phyloP scores from a whole-genome alignment of 164 flowering plant species.

The Saururus chinensis region DNA sequence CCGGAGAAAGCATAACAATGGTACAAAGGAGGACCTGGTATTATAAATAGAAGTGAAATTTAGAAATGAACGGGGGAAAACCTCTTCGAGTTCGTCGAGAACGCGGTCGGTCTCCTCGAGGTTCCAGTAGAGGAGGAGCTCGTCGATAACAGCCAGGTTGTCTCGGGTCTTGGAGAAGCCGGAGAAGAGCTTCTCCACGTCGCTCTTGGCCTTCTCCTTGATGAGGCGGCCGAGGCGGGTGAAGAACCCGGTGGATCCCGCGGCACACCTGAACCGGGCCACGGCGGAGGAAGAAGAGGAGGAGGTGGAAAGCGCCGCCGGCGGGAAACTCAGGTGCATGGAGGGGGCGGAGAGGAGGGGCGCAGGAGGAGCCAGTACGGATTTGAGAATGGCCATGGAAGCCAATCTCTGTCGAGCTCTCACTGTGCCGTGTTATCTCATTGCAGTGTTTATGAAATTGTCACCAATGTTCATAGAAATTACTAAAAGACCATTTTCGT shows the following conservation, averaged over 20 bases:
- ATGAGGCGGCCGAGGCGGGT: slow-evolving; percentile 69
- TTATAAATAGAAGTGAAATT: background rate
- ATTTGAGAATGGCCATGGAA: background rate
- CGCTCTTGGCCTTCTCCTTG: slow-evolving; percentile 90
- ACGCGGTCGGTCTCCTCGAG: slow-evolving; percentile 88
- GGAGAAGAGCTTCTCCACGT: slow-evolving; percentile 78
- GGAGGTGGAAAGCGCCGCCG: background rate
- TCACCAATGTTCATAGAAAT: too few species aligned
- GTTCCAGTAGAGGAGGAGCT: slow-evolving; percentile 87
- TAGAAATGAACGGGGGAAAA: slow-evolving; percentile 6
- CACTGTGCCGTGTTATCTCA: too few species aligned
- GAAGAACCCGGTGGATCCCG: slow-evolving; percentile 84
- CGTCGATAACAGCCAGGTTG: slow-evolving; percentile 88
- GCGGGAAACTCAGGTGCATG: background rate
- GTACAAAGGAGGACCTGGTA: too few species aligned
- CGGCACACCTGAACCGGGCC: slow-evolving; percentile 51
- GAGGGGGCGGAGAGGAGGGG: background rate
- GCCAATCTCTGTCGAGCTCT: background rate
- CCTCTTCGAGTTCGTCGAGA: slow-evolving; percentile 95
- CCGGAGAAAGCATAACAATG: background rate
- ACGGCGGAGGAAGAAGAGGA: background rate
- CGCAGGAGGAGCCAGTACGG: background rate
- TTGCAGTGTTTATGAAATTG: too few species aligned
- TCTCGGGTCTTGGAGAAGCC: slow-evolving; percentile 89
- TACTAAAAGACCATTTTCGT: too few species aligned